phyloP scores from a whole-genome alignment of 1,284 basidiomycete genomes.

The Fomitopsis betulina region DNA sequence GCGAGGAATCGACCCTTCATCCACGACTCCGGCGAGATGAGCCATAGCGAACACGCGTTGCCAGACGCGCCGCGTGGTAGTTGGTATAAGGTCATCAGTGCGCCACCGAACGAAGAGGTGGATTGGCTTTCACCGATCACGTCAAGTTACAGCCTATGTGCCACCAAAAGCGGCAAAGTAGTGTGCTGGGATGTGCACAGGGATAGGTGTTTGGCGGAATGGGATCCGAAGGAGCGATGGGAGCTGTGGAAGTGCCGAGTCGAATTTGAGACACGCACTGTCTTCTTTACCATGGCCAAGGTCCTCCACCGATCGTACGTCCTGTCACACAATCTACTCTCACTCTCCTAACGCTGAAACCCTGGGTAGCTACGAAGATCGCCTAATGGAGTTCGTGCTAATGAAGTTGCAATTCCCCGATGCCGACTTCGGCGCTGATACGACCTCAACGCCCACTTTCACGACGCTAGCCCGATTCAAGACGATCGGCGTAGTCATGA shows the following conservation, averaged over 20 bases:
- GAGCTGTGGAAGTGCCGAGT: constrained; percentile 74
- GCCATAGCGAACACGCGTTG: constrained; percentile 6
- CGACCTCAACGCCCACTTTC: constrained; percentile 31
- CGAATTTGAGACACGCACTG: constrained; percentile 64
- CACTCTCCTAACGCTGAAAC: background rate
- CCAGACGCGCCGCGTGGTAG: background rate
- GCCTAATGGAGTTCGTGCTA: constrained; percentile 31
- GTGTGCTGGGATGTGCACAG: constrained; percentile 70
- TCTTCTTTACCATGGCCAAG: constrained; percentile 73
- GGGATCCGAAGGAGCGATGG: constrained; percentile 63
- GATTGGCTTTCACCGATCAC: constrained; percentile 76
- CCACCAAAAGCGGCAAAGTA: constrained; percentile 69
- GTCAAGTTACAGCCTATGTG: constrained; percentile 65
- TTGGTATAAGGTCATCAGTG: constrained; percentile 62
- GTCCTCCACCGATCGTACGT: constrained; percentile 49
- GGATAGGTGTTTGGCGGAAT: constrained; percentile 55
- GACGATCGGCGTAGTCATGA: constrained; percentile 67
- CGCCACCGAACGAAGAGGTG: constrained; percentile 61
- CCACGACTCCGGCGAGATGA: constrained; percentile 3
- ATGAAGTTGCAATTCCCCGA: constrained; percentile 32
- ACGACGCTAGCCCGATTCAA: constrained; percentile 54
- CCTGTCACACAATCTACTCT: background rate
- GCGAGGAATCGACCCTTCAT: constrained; percentile 18
- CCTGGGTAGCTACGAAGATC: constrained; percentile 23
- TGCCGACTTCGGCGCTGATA: constrained; percentile 2